Conservation (phyloP, 129 eudicot species). For the Sambucus nigra region DNA sequence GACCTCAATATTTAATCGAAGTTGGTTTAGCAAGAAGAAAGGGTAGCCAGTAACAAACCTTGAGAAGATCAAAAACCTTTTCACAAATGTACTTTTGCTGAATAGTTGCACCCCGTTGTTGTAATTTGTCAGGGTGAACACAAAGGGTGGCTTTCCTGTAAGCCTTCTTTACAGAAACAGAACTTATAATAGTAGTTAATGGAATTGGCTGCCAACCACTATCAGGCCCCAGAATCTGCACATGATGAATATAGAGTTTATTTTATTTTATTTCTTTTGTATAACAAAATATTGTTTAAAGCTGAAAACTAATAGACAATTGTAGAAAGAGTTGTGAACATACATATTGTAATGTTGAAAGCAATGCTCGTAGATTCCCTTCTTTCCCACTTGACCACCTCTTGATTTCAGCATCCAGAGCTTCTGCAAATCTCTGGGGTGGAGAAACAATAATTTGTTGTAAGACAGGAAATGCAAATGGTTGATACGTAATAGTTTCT, state of each 20-base stretch:
- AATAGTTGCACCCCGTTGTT: conserved; percentile 93
- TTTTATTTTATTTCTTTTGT: no score
- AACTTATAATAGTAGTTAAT: conserved; percentile 78
- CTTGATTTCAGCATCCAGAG: conserved; percentile 90
- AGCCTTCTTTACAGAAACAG: conserved; percentile 83
- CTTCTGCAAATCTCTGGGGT: conserved; percentile 98
- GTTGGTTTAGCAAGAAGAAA: no score
- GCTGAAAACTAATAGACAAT: no score
- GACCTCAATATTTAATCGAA: no score
- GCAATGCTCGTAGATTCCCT: conserved; percentile 94
- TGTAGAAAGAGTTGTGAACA: no score
- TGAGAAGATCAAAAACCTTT: conserved; percentile 94
- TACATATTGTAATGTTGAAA: conserved; percentile 98
- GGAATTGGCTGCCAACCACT: conserved; percentile 99
- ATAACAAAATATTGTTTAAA: neutral
- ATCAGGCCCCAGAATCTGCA: conserved; percentile 88
- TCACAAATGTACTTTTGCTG: conserved; percentile 92
- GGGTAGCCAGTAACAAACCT: conserved; percentile 48
- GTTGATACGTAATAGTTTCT: no score
- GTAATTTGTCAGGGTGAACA: conserved; percentile 97
- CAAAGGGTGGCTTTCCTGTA: conserved; percentile 95
- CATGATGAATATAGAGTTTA: neutral
- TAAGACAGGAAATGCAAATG: neutral
- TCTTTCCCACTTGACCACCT: conserved; percentile 97
- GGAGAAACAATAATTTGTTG: neutral